Percentiles rank a stretch among this genome's conserved stretches.
Evolutionary conservation across 192 early-diverging fungal genomes (phyloP).

Genomic region (Umbelopsis ramanniana): DNA sequence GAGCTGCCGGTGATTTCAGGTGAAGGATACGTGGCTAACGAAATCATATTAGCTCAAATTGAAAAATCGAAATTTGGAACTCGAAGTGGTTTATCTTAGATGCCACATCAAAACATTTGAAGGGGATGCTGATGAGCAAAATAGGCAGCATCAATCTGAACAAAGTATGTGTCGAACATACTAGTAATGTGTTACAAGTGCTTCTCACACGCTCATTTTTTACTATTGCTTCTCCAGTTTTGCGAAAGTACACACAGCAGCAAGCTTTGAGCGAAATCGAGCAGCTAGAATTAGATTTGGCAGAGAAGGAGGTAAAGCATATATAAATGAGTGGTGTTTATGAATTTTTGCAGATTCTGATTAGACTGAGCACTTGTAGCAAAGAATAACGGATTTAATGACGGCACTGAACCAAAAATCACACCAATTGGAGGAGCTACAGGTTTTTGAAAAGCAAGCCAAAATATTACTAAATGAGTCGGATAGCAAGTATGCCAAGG

Average conservation of each 20-base stretch:
- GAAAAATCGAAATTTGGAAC: background rate
- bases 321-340: no score
- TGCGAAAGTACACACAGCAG: background rate
- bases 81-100: background rate
- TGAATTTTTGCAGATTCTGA: no score
- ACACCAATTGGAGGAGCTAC: slow-evolving; percentile 1
- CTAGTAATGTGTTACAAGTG: background rate
- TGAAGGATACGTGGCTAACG: background rate
- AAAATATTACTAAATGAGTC: background rate
- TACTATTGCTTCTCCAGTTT: background rate
- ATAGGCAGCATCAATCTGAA: background rate
- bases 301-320: background rate
- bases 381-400: slow-evolving; percentile 1
- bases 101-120: background rate
- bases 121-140: background rate
- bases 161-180: background rate
- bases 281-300: background rate
- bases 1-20: no score
- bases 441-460: slow-evolving; percentile 11
- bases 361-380: background rate
- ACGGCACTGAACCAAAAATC: background rate
- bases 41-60: background rate
- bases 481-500: slow-evolving; percentile 1
- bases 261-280: background rate
- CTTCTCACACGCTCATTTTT: background rate